Evolutionary conservation across 257 asterid genomes (phyloP), one percentile per base, ranked within the genome.

Genomic region (Orobanche coerulescens): DNA sequence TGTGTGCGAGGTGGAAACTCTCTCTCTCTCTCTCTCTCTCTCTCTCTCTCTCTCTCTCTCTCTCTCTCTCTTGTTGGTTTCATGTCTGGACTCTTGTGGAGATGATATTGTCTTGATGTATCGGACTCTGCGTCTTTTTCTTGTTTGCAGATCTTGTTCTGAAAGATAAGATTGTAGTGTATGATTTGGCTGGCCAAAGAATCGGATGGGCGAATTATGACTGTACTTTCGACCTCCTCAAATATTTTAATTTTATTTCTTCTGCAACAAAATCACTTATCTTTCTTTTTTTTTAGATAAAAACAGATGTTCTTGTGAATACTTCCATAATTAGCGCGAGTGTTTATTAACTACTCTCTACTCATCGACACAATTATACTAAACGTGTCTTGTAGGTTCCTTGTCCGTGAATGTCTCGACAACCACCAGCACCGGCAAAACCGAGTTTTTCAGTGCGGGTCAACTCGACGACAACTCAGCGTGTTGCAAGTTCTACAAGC

Each of bases 151-250:
- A 92, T 73, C 88, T 88, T 51, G 94, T 92, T 48, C 78, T 86
- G 66, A 84, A 92, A 76, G 95, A 92, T 73, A 92, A 92, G 84
- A 81, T 88, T 15, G 83, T 92, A 40, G 95, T 88, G 30, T 92
- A 88, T 69, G 98, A 92, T 79, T 70, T 92, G 75, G 93, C 80
- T 58, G 80, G 74, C 10, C 95, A 88, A 51, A 79, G 79, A 73
- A 79, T 92, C 34, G 98, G 98, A 70, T 92, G 98, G 98, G 84
- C 75, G 20, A 83, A 81, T 57, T 88, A 86, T 51, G 93, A 92
- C 83, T 88, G 98, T 92, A 2, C 19, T 16, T 62, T 12, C n/a
- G 23, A 44, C 7, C n/a, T n/a, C n/a, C n/a, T n/a, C n/a, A n/a
- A n/a, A n/a, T n/a, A n/a, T n/a, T n/a, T n/a, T n/a, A n/a, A n/a